Base-by-base conservation (phyloP, 2,329 filamentous ascomycete genomes). In the Aspergillus pseudoviridinutans region DNA sequence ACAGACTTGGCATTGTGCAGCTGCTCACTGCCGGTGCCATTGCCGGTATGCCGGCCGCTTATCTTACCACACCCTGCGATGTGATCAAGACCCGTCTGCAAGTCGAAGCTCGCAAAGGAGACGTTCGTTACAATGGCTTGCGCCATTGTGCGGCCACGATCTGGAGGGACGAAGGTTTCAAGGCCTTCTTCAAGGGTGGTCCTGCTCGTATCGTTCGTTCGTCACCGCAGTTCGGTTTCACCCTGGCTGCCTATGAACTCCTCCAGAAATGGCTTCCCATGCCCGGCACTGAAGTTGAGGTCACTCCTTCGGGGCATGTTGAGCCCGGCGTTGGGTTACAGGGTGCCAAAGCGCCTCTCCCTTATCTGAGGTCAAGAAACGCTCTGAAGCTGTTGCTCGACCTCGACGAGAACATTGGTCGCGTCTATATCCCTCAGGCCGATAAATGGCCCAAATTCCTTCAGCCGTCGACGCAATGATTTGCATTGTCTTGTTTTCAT, bases 31-130 rank as follows among this genome's bases (percentile, higher is more conserved):
- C 94, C 7, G 94, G 94, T 79, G 94, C 94, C 58, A 97, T 99
- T 63, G 90, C 90, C 32, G 90, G 90, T 77, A 94, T 94, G 89
- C 90, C 90, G 5, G 90, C 90, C 4, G 90, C 90, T 7, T 99
- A 99, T 79, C 83, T 99, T 61, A 99, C 94, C 25, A 99, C 94
- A 1, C 94, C 94, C 0, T 97, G 90, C 80, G 94, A 99, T 71
- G 94, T 99, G 61, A 97, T 99, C 87, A 99, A 99, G 84, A 99
- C 94, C 3, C 89, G 94, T 73, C 83, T 99, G 59, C 94, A 99
- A 76, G 94, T 99, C 58, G 94, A 99, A 77, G 92, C 93, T 24
- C 89, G 94, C 64, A 97, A 97, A 82, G 94, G 94, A 62, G 93
- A 99, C 69, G 88, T 87, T 3, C 82, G 83, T 51, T 99, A 99